A percentile compares a stretch with the other conserved stretches of the same genome.
These are phyloP conservation scores for Colletotrichum sp. DNA, from an alignment of 2,329 filamentous ascomycete species.

Conservation along the genomic window DNA sequence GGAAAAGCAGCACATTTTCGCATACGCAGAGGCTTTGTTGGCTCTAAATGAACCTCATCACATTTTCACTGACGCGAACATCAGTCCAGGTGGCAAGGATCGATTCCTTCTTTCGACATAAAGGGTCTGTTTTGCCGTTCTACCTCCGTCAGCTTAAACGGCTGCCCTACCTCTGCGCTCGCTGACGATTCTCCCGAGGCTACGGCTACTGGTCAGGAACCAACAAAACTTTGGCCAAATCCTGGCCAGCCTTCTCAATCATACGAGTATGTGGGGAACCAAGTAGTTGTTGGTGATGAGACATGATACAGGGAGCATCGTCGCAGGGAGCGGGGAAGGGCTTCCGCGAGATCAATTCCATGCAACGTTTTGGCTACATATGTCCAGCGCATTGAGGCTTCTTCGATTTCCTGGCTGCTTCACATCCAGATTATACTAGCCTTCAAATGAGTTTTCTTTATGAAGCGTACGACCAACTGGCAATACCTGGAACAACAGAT, in stretches of 20 bases:
- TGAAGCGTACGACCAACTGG: not conserved
- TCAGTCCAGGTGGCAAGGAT: not conserved
- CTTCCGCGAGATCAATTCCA: not conserved
- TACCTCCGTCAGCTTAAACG: not conserved
- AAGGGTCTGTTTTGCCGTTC: not conserved
- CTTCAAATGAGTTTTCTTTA: rapidly evolving
- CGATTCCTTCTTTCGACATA: not conserved
- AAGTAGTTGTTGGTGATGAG: not conserved
- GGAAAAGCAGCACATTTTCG: rapidly evolving
- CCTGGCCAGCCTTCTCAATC: not conserved
- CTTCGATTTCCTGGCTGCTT: not conserved
- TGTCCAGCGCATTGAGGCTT: rapidly evolving
- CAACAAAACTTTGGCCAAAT: not conserved
- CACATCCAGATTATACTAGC: rapidly evolving
- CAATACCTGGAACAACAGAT: no score
- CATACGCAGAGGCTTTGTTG: rapidly evolving
- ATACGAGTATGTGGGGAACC: not conserved
- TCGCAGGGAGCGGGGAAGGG: not conserved
- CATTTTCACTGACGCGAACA: not conserved
- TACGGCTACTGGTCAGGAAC: not conserved
- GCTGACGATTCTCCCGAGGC: not conserved
- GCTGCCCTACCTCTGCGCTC: not conserved
- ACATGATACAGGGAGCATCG: not conserved
- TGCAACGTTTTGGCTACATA: rapidly evolving
- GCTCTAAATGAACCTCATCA: not conserved